phyloP scores from a whole-genome alignment of 2,329 filamentous ascomycete species.

The Fusarium marasasianum region DNA sequence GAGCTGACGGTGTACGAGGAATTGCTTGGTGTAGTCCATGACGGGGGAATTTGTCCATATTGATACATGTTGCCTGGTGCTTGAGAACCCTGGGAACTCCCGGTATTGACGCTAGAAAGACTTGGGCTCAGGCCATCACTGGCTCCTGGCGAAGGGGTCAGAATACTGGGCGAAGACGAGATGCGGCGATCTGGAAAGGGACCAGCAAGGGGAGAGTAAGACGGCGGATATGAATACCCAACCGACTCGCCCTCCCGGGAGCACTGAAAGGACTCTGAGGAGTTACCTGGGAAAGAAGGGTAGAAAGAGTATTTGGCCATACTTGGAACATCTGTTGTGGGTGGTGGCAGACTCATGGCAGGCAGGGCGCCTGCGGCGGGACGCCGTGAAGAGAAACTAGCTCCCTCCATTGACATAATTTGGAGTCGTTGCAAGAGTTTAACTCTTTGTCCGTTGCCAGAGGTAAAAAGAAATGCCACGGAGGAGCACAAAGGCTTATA shows the following conservation, averaged over 20 bases:
- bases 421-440: not conserved
- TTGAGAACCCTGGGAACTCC: slow-evolving; percentile 67
- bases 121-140: slow-evolving; percentile 70
- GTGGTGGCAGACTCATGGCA: slow-evolving; percentile 50
- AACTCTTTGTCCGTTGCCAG: not conserved
- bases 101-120: slow-evolving; percentile 69
- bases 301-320: slow-evolving; percentile 42
- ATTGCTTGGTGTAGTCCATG: slow-evolving; percentile 66
- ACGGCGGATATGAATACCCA: slow-evolving; percentile 37
- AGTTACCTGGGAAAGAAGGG: slow-evolving; percentile 32
- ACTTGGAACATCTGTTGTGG: slow-evolving; percentile 50
- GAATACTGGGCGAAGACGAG: slow-evolving; percentile 46
- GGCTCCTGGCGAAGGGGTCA: slow-evolving; percentile 56
- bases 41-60: slow-evolving; percentile 64
- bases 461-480: not conserved
- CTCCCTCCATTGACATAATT: slow-evolving; percentile 42
- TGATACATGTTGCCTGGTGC: slow-evolving; percentile 59
- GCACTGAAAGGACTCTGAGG: slow-evolving; percentile 35
- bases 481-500: not conserved
- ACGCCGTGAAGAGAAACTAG: slow-evolving; percentile 49
- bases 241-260: slow-evolving; percentile 36
- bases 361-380: slow-evolving; percentile 47
- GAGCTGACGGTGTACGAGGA: slow-evolving; percentile 65
- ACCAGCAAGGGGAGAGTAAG: slow-evolving; percentile 39
- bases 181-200: slow-evolving; percentile 41